These are phyloP conservation scores for Neurospora pannonica DNA, from an alignment of 495 filamentous ascomycete species.

Conservation along the genomic window DNA sequence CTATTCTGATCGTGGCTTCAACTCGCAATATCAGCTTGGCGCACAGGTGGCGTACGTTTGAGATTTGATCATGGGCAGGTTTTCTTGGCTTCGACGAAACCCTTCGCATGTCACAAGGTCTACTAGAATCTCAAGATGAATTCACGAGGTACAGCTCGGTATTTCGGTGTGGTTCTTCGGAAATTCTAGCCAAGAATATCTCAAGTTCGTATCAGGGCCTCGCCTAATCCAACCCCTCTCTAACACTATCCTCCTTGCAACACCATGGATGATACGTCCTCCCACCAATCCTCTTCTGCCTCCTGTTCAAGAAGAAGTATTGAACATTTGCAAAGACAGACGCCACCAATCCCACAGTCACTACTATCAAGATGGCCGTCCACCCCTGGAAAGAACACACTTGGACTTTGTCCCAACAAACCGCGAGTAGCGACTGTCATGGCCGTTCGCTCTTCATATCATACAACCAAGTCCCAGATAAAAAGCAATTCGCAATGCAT, in stretches of 20 bases:
- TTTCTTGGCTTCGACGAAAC: not conserved
- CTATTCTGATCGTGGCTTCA: not conserved
- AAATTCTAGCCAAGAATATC: not conserved
- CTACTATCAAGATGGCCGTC: slow-evolving; percentile 14
- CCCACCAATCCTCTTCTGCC: slow-evolving; percentile 7
- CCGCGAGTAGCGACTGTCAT: not conserved
- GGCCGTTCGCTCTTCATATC: not conserved
- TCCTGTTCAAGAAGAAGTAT: slow-evolving; percentile 16
- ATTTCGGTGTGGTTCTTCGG: not conserved
- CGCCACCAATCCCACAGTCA: slow-evolving; percentile 8
- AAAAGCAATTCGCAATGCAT: not conserved
- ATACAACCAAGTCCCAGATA: not conserved
- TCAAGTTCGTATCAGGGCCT: not conserved
- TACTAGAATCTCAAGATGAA: not conserved
- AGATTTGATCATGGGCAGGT: not conserved
- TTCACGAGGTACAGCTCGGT: not conserved
- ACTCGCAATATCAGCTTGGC: not conserved
- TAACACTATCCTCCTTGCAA: not conserved
- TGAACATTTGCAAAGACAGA: slow-evolving; percentile 15
- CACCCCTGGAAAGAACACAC: slow-evolving; percentile 7
- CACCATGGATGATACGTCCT: slow-evolving; percentile 4
- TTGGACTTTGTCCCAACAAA: not conserved
- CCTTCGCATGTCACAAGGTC: not conserved
- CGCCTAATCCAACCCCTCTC: not conserved
- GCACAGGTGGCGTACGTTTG: not conserved